These are phyloP conservation scores for Pseudogymnoascus sp. DNA, from an alignment of 2,329 filamentous ascomycete genomes.

Conservation along the genomic window DNA sequence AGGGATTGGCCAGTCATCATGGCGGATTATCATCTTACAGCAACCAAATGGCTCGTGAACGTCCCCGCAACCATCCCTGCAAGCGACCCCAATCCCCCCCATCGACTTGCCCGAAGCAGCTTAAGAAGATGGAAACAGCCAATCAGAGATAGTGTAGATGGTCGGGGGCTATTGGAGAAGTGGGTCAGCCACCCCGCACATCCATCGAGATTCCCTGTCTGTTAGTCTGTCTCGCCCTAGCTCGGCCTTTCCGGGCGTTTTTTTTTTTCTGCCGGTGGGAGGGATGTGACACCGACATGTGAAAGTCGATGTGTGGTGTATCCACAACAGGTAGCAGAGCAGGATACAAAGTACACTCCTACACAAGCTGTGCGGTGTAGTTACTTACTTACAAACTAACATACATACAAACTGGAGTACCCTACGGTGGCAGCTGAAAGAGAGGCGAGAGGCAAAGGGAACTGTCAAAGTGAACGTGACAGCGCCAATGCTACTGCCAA, in stretches of 20 bases:
- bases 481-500: neutral
- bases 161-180: neutral
- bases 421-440: neutral
- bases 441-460: neutral
- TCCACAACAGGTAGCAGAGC: too few species aligned
- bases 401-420: neutral
- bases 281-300: neutral
- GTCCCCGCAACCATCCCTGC: neutral
- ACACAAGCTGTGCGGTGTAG: neutral
- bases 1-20: neutral
- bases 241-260: neutral
- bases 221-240: neutral
- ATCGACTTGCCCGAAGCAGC: neutral
- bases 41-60: neutral
- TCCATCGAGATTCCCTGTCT: neutral
- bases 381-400: neutral
- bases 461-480: neutral
- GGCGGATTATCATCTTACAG: neutral
- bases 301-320: neutral
- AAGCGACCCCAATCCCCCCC: neutral
- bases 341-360: too few species aligned
- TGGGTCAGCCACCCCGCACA: neutral
- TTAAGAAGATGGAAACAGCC: neutral
- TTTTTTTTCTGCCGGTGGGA: neutral
- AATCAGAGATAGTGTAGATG: neutral